Evolutionary conservation across 2,329 filamentous ascomycete genomes (phyloP), one percentile per base, ranked within the genome.

Genomic region (Fusarium ambrosium): DNA sequence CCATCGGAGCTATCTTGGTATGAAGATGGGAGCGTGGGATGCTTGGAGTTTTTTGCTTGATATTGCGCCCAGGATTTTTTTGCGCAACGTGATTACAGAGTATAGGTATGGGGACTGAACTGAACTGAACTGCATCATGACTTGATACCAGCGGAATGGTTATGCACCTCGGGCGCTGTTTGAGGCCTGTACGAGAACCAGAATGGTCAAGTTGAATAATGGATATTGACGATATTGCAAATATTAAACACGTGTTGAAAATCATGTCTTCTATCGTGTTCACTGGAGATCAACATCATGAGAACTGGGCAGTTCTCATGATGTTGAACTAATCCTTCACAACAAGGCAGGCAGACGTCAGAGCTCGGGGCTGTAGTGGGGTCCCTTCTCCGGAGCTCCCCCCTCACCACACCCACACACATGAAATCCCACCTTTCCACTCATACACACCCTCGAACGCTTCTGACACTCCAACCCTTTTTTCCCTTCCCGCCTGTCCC

Each of bases 361-460:
- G 51, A 71, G 68, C 62, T 65, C 56, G 32, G 63, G 24, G 2
- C 53, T 58, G 37, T 74, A 68, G 78, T 69, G 78, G 78, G 78
- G 78, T 77, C 67, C 67, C 48, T 48, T 55, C 51, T 59, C 62
- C 37, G n/a, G 32, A 62, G 62, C 58, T 71, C 67, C 64, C 67
- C 64, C 72, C 63, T 64, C 56, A 69, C 62, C 59, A 68, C 59
- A 53, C 48, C 24, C 48, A 27, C 48, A 55, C 51, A 32, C 55
- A 60, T 60, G 63, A 59, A 69, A 70, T 77, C 68, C 65, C 71
- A 71, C 66, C 39, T 67, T 67, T 53, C 61, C 61, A 65, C 66
- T 70, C 61, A 63, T n/a, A 65, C 61, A 37, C 45, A 13, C 22
- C 66, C 43, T 36, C 32, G 41, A 60, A 60, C 69, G 62, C 59